These are phyloP conservation scores for Mesembryanthemum crystallinum DNA, from an alignment of 148 eudicot genomes.

Conservation along the genomic window DNA sequence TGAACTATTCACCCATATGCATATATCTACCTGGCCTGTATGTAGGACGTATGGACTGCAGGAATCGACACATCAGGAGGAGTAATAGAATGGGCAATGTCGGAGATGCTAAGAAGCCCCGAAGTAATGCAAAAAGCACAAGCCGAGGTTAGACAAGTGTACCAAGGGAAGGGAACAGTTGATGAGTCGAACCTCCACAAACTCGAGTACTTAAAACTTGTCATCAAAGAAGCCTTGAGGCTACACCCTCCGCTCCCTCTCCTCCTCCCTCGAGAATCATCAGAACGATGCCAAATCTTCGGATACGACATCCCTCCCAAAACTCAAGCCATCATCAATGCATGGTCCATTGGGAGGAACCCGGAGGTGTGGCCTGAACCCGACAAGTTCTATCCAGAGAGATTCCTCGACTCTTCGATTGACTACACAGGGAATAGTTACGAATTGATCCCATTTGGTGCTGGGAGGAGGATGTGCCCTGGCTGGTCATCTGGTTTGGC, in stretches of 20 bases:
- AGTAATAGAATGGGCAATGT: constrained; percentile 15
- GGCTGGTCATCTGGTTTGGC: neutral
- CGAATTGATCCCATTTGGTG: neutral
- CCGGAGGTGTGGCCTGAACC: neutral
- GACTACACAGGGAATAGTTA: neutral
- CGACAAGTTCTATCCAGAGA: neutral
- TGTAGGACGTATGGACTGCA: neutral
- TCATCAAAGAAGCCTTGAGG: neutral
- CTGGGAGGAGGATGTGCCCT: neutral
- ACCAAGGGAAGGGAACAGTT: neutral
- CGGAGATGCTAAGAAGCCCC: constrained; percentile 9
- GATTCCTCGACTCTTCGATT: neutral
- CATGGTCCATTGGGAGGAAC: neutral
- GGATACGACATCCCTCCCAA: neutral
- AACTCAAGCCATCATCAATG: neutral
- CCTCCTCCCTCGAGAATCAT: neutral
- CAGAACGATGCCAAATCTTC: neutral
- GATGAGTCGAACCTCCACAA: neutral
- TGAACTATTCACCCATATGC: too few species aligned
- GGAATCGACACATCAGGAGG: constrained; percentile 1
- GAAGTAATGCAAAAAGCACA: constrained; percentile 16
- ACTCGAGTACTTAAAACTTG: neutral
- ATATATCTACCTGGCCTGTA: too few species aligned
- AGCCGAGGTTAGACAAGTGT: neutral
- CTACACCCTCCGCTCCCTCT: neutral